phyloP scores from a whole-genome alignment of 1,284 basidiomycete species.

The Uromyces viciae-fabae region DNA sequence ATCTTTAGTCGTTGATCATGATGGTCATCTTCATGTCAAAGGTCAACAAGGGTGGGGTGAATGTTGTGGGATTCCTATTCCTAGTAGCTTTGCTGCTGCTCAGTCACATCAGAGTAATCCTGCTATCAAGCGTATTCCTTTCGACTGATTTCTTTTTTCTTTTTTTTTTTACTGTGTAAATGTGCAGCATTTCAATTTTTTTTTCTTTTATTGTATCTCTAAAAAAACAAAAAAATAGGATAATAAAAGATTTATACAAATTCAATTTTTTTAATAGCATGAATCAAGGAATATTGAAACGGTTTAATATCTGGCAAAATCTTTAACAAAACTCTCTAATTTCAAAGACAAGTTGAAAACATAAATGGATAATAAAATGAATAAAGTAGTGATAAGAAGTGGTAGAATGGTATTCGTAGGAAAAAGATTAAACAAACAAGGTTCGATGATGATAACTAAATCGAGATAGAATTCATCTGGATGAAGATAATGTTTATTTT shows the following conservation, averaged over 20 bases:
- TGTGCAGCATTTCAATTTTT: too few relatives aligned
- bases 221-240: too few relatives aligned
- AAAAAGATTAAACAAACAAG: neutral
- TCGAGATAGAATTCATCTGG: neutral
- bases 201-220: too few relatives aligned
- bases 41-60: conserved; percentile 76
- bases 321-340: neutral
- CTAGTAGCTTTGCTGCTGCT: conserved; percentile 57
- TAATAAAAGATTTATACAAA: too few relatives aligned
- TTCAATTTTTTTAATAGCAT: too few relatives aligned
- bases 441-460: neutral
- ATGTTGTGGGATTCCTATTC: conserved; percentile 60
- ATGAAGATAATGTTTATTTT: neutral
- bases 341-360: neutral
- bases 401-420: neutral
- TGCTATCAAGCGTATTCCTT: conserved; percentile 27
- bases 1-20: conserved; percentile 59
- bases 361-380: neutral
- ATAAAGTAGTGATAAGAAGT: neutral
- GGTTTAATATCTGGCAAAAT: too few relatives aligned
- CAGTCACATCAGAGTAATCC: conserved; percentile 48
- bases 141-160: conserved; percentile 10
- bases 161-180: too few relatives aligned
- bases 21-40: conserved; percentile 64
- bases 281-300: too few relatives aligned